Conservation (phyloP, 208 protist species). For the Angomonas ambiguus region DNA sequence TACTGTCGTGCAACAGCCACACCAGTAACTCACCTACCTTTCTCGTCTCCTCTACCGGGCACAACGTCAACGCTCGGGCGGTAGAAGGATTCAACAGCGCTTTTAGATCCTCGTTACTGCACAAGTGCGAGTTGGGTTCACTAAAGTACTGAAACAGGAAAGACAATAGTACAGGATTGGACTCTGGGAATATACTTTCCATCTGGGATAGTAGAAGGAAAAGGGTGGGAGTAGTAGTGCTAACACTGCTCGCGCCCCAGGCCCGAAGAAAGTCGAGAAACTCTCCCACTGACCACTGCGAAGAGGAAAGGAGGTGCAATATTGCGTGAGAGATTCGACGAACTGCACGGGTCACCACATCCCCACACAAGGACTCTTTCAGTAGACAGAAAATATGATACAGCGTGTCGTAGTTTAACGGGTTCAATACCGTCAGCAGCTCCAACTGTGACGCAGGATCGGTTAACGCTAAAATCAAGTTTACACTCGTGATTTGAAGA, state of each 20-base stretch:
- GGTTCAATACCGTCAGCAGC: slow-evolving; percentile 20
- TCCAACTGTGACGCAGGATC: slow-evolving; percentile 25
- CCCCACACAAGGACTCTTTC: neutral
- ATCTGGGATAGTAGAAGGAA: neutral
- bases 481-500: neutral
- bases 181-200: neutral
- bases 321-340: neutral
- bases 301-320: neutral
- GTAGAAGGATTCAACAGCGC: neutral
- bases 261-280: neutral
- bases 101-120: neutral
- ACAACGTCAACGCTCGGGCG: neutral
- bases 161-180: neutral
- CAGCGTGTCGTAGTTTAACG: slow-evolving; percentile 24
- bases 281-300: neutral
- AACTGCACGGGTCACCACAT: neutral
- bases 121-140: neutral
- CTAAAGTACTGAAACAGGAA: neutral
- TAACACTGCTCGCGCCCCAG: neutral
- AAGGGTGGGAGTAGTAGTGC: neutral
- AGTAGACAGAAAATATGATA: slow-evolving; percentile 12
- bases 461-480: neutral
- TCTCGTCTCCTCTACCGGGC: neutral
- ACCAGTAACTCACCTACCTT: neutral
- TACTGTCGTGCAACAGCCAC: neutral